Percentiles rank a stretch among this genome's conserved stretches.
phyloP scores from a whole-genome alignment of 768 basidiomycete genomes.

The Gloeostereum incarnatum region DNA sequence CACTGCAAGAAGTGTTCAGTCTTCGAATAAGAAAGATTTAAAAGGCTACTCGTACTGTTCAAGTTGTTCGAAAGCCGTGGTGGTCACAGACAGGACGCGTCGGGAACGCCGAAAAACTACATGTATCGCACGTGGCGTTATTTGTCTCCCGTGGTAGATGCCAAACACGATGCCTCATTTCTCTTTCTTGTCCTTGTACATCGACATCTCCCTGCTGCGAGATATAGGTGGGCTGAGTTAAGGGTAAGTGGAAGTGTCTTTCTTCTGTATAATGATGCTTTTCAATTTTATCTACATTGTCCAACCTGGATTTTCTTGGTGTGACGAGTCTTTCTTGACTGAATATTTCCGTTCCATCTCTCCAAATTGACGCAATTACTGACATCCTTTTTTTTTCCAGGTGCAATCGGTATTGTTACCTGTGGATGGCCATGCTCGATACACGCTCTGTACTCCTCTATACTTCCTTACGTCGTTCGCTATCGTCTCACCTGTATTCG shows the following conservation, averaged over 20 bases:
- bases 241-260: conserved; percentile 8
- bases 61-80: too few relatives aligned
- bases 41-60: too few relatives aligned
- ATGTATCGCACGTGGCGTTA: too few relatives aligned
- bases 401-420: too few relatives aligned
- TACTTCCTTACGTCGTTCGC: too few relatives aligned
- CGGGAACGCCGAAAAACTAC: too few relatives aligned
- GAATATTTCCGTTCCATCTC: neutral
- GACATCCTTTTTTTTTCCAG: neutral
- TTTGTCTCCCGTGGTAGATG: too few relatives aligned
- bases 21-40: too few relatives aligned
- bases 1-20: conserved; percentile 31
- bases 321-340: conserved; percentile 33
- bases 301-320: conserved; percentile 46
- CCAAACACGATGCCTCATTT: too few relatives aligned
- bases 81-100: too few relatives aligned
- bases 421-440: too few relatives aligned
- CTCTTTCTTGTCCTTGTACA: conserved; percentile 5
- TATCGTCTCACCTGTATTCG: neutral
- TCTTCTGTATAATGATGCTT: conserved; percentile 40
- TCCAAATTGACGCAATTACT: neutral
- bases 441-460: too few relatives aligned
- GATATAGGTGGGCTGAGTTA: neutral
- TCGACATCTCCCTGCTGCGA: conserved; percentile 3
- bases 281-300: conserved; percentile 86